Evolutionary conservation across 306 rosid species (phyloP), one percentile per base, ranked within the genome.

Genomic region (Abrus pulchellus): DNA sequence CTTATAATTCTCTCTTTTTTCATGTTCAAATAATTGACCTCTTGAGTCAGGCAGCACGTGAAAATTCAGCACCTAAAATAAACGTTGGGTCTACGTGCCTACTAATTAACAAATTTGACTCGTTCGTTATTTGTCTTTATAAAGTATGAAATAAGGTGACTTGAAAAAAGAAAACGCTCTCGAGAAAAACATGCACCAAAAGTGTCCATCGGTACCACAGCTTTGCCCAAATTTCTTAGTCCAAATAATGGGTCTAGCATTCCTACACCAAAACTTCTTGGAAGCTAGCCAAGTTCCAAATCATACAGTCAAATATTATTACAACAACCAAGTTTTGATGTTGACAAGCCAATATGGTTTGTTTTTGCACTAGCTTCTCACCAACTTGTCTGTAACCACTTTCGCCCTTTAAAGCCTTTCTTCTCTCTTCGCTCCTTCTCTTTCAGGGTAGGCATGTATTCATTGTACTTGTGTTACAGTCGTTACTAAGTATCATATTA

Each of bases 161-260:
- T 38, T 6, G n/a, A 9, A 56, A 38, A 34, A 75, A 63, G 13
- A 5, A 67, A 55, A 56, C 29, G 9, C 54, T 40, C 49, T 56
- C 59, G 77, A 63, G 69, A 63, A 78, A 73, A 38, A 75, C 72
- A 55, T 78, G 86, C 36, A 44, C 28, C 68, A 62, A 47, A 56
- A 29, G 66, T 43, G 13, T 49, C 40, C 3, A 78, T 5, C 12
- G 6, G 6, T 38, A 12, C 49, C 1, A 33, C 13, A 1, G 45
- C 68, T 36, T 30, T 11, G 43, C 41, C 68, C 61, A 14, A 76
- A 6, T 8, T 14, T 65, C 43, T 71, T 41, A 57, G 50, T 80
- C 78, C 74, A 84, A 79, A 62, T 49, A 48, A 36, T 13, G 83
- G 43, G 63, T 57, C 61, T 3, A 0, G 64, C 27, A 20, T 70